A percentile compares a stretch with the other conserved stretches of the same genome.
Evolutionary conservation across 164 flowering plant species (phyloP).

Genomic region (Kalanchoe fedtschenkoi): DNA sequence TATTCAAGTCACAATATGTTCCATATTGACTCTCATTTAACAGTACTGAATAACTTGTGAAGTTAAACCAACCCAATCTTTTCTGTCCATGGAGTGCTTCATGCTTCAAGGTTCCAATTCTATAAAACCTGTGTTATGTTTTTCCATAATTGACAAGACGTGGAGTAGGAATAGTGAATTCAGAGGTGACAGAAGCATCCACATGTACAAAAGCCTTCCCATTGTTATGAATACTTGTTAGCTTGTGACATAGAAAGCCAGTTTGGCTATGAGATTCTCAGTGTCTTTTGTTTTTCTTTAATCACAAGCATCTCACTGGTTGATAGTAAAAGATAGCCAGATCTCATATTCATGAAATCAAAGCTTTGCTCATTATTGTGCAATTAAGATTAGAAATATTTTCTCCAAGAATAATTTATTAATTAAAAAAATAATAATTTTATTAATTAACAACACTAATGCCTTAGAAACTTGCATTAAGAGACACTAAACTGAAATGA

Average conservation of each 20-base stretch:
- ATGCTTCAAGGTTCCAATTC: not conserved
- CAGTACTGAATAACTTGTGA: not conserved
- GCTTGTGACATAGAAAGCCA: not conserved
- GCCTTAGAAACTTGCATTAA: not conserved
- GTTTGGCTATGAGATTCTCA: not conserved
- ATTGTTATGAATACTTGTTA: not conserved
- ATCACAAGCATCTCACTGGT: no score
- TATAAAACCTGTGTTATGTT: not conserved
- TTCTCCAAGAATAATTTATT: no score
- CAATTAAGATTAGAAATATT: no score
- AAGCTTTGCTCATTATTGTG: not conserved
- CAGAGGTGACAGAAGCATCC: not conserved
- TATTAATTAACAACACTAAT: not conserved
- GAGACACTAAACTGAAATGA: not conserved
- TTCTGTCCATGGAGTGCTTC: not conserved
- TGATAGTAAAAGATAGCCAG: no score
- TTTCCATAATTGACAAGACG: not conserved
- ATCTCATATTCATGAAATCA: no score
- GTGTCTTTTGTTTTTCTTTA: not conserved
- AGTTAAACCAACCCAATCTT: not conserved
- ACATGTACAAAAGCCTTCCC: not conserved
- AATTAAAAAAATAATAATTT: no score
- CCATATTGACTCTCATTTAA: no score
- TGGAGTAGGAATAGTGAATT: not conserved
- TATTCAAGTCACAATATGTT: not conserved